Base-by-base conservation (phyloP, 129 eudicot species). In the Solidago caesia region DNA sequence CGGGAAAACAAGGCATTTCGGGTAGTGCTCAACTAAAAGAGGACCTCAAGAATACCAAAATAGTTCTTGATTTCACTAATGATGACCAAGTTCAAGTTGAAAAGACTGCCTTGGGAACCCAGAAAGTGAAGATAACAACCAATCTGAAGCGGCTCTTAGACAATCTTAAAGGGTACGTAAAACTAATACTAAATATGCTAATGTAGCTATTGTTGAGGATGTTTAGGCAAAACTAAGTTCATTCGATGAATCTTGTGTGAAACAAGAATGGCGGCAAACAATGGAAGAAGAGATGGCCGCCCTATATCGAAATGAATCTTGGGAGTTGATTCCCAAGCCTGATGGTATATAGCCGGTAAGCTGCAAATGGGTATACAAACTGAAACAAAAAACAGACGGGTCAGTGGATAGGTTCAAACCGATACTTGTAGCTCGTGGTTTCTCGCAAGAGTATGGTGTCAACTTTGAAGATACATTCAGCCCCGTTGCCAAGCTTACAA, bases 181-280 rank as follows among this genome's bases (percentile, higher is more conserved):
- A 39, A 64, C 68, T 6, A 81, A 82, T 26, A 69, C 85, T 4
- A 73, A 63, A 42, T 78, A 78, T 73, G 69, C 73, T 2, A 73
- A 78, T 68, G 73, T 72, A 8, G 75, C 72, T 10, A 26, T 71
- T 13, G 75, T 15, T 5, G 78, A 82, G 64, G 12, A 4, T 16
- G 39, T 26, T 8, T 15, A 0, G 0, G 51, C 6, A 26, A 82
- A 70, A 59, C 78, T 77, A 29, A 61, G 25, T 10, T 46, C 53
- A 0, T 49, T 21, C 62, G 77, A 74, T 9, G 80, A 81, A 62
- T 77, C 74, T 63, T 4, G 4, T 43, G 49, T 55, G 6, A 64
- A 63, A 2, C 49, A 12, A 2, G 67, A 57, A 4, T 74, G 71
- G 84, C 49, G 1, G 1, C 16, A 75, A 26, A 68, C 73, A 6